Percentiles rank a stretch among this genome's conserved stretches.
Evolutionary conservation across 1,284 basidiomycete species (phyloP).

Genomic region (Austroboletus novae-zelandiae): DNA sequence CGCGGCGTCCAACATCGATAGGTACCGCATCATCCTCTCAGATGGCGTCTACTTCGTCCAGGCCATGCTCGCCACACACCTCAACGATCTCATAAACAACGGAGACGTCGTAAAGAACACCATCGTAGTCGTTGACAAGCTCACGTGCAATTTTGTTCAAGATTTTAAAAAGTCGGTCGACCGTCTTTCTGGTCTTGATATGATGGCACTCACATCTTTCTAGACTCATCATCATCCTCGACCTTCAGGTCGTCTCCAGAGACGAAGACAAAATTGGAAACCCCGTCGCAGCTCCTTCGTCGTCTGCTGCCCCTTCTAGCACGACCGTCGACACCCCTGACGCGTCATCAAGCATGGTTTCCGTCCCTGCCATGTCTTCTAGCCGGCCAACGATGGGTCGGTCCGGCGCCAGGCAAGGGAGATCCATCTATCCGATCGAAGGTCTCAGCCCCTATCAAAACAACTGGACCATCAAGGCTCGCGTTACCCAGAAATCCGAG

Average conservation of each 20-base stretch:
- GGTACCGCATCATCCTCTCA: slow-evolving; percentile 73
- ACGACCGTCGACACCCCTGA: slow-evolving; percentile 9
- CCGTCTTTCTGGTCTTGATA: slow-evolving; percentile 2
- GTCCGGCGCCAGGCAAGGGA: slow-evolving; percentile 26
- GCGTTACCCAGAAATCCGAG: slow-evolving; percentile 89
- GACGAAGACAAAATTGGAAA: slow-evolving; percentile 73
- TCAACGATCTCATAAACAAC: slow-evolving; percentile 75
- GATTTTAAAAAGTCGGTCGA: slow-evolving; percentile 64
- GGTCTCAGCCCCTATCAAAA: slow-evolving; percentile 96
- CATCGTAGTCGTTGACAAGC: slow-evolving; percentile 73
- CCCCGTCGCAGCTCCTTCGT: slow-evolving; percentile 46
- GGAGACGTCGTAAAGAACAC: slow-evolving; percentile 72
- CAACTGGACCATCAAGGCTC: slow-evolving; percentile 98
- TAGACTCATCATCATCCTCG: slow-evolving; percentile 86
- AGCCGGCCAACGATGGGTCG: slow-evolving; percentile 17
- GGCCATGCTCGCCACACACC: slow-evolving; percentile 93
- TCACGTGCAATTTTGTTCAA: slow-evolving; percentile 85
- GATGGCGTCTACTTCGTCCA: slow-evolving; percentile 86
- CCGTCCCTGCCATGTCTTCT: slow-evolving; percentile 19
- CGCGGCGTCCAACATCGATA: slow-evolving; percentile 40
- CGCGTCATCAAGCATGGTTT: not conserved
- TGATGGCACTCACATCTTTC: slow-evolving; percentile 7
- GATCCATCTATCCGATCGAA: slow-evolving; percentile 84
- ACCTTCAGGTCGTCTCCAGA: slow-evolving; percentile 55
- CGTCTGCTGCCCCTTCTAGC: slow-evolving; percentile 9